Evolutionary conservation across 129 eudicot genomes (phyloP).

Genomic region (Chrysanthemum lavandulifolium): DNA sequence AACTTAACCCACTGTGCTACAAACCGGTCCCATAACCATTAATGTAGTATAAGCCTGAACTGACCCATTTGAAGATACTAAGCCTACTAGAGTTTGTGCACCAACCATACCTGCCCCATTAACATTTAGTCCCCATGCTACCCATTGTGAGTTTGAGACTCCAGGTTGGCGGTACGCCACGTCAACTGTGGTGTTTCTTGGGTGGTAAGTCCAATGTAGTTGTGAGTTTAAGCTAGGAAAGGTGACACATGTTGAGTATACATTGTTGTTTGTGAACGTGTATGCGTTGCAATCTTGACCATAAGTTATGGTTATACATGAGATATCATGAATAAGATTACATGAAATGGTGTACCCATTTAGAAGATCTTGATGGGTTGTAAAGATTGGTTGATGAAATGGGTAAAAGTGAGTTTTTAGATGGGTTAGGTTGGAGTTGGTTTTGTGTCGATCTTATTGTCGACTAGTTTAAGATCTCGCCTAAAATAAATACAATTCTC

Average conservation of each 20-base stretch:
- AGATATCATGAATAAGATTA: constrained; percentile 24
- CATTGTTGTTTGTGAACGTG: constrained; percentile 42
- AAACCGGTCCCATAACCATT: constrained; percentile 23
- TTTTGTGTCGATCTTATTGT: neutral
- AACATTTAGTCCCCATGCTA: constrained; percentile 27
- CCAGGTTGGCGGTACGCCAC: too few species aligned
- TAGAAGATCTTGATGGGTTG: neutral
- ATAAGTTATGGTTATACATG: constrained; percentile 28
- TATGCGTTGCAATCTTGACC: constrained; percentile 48
- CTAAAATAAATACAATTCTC: too few species aligned
- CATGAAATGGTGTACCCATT: constrained; percentile 29
- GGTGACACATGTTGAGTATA: constrained; percentile 38
- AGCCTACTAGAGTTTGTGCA: constrained; percentile 64
- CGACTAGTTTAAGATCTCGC: too few species aligned
- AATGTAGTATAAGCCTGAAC: constrained; percentile 48
- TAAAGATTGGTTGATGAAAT: neutral
- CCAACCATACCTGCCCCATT: constrained; percentile 50
- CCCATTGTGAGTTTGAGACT: too few species aligned
- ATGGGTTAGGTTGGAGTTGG: neutral
- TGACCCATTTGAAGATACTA: constrained; percentile 40
- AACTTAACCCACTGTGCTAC: constrained; percentile 45
- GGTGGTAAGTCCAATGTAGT: too few species aligned
- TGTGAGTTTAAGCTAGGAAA: constrained; percentile 30
- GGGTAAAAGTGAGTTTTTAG: constrained; percentile 4
- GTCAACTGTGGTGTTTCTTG: too few species aligned